phyloP scores from a whole-genome alignment of 192 early-diverging fungal genomes.

The Entrophospora sp. region DNA sequence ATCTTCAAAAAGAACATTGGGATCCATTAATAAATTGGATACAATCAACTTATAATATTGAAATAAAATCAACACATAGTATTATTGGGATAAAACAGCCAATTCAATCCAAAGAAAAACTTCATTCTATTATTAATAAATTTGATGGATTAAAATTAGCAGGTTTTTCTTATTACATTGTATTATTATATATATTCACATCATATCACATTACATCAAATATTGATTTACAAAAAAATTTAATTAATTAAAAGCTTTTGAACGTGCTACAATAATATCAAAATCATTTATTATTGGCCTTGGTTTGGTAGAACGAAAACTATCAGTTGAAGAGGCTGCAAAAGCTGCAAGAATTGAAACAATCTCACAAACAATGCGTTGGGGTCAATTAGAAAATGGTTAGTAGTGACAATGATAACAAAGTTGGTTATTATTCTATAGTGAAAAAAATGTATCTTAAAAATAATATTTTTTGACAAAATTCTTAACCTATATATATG shows the following conservation, averaged over 20 bases:
- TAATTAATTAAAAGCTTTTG: conserved; percentile 55
- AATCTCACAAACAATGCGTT: conserved; percentile 75
- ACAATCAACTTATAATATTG: conserved; percentile 50
- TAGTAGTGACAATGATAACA: neutral
- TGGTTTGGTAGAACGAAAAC: conserved; percentile 67
- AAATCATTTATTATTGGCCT: conserved; percentile 90
- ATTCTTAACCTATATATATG: neutral
- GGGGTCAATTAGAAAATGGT: conserved; percentile 60
- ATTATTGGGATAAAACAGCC: conserved; percentile 65
- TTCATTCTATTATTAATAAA: conserved; percentile 43
- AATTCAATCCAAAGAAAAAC: conserved; percentile 42
- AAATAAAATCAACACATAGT: conserved; percentile 62
- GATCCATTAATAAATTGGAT: conserved; percentile 72
- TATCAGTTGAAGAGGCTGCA: conserved; percentile 70
- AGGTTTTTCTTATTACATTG: conserved; percentile 22
- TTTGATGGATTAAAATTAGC: conserved; percentile 70
- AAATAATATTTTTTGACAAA: neutral
- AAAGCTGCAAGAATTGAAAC: conserved; percentile 78
- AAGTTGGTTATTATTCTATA: neutral
- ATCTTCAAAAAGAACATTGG: conserved; percentile 74
- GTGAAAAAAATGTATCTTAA: neutral
- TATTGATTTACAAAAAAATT: neutral
- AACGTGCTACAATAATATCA: conserved; percentile 70
- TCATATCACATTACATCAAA: neutral
- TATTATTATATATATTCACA: neutral